Evolutionary conservation across 129 eudicot species (phyloP), one percentile per base, ranked within the genome.

Genomic region (Cynara cardunculus): DNA sequence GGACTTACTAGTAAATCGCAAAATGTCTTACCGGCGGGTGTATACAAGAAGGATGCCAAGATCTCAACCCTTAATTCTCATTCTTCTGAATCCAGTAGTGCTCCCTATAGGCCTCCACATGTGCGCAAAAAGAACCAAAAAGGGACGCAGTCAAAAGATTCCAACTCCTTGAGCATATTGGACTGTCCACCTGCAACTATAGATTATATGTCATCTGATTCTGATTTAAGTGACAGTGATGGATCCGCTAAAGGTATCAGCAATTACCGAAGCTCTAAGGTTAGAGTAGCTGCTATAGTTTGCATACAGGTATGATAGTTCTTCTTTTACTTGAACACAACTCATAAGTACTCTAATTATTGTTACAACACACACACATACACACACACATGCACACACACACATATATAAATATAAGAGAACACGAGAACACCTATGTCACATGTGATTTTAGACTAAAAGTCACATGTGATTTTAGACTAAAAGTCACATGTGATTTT

Each of bases 81-180:
- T 53, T 28, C 78, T 27, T 74, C 74, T 66, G 90, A 75, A 73
- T 86, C 91, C 73, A 85, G 30, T 30, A 87, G 76, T 82, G 98
- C 87, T 70, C 90, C 90, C 24, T 96, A 96, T 72, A 87, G 89
- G 87, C 99, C 99, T 69, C 99, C 99, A 16, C 98, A 96, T 79
- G 81, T 89, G 89, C 97, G 99, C 61, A 90, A 89, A 79, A 83
- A 87, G 72, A 80, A 65, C 79, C 76, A 67, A 79, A 80, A 49
- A 18, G 69, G 59, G 73, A 16, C 81, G 56, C 83, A 83, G 80
- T 69, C 24, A 65, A 83, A 79, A 46, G 84, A 84, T 83, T 75
- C 76, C 64, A 82, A 81, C 26, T 76, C 91, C 61, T 66, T 56
- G 44, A 74, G 80, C 73, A 69, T 80, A 66, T 68, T 80, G 8